phyloP scores from a whole-genome alignment of 1,284 basidiomycete genomes.

The Ustilago lituana region DNA sequence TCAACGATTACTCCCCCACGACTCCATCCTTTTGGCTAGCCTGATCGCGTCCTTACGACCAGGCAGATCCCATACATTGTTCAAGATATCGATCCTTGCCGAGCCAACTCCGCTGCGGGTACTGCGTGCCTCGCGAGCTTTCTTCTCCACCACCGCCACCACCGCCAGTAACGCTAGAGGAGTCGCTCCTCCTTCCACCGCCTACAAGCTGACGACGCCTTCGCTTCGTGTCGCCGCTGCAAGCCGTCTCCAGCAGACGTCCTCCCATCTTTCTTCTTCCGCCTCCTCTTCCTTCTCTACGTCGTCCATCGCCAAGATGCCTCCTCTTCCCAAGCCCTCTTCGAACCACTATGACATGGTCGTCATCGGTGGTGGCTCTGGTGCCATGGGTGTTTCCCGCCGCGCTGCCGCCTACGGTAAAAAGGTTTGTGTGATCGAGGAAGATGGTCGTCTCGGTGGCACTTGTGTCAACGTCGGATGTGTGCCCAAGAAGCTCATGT shows the following conservation, averaged over 20 bases:
- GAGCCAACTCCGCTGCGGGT: conserved; percentile 24
- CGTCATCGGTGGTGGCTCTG: conserved; percentile 67
- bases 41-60: conserved; percentile 6
- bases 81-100: conserved; percentile 26
- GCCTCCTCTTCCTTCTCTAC: conserved; percentile 21
- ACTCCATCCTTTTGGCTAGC: background rate
- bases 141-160: conserved; percentile 1
- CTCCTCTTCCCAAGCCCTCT: conserved; percentile 57
- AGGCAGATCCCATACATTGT: background rate
- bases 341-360: conserved; percentile 62
- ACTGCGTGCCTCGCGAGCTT: conserved; percentile 29
- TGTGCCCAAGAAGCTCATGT: conserved; percentile 83
- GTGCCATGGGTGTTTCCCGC: conserved; percentile 65
- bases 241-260: conserved; percentile 26
- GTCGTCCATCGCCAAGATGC: conserved; percentile 47
- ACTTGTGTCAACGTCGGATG: conserved; percentile 91
- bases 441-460: conserved; percentile 81
- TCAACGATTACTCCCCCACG: background rate
- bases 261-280: conserved; percentile 22
- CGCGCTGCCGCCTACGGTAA: conserved; percentile 90
- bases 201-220: conserved; percentile 31
- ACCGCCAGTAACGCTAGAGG: background rate
- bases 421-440: conserved; percentile 90
- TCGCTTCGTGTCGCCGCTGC: conserved; percentile 3
- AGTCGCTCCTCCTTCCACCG: background rate